phyloP scores from a whole-genome alignment of 2,329 filamentous ascomycete genomes.

The Scopulariopsis brevicaulis region DNA sequence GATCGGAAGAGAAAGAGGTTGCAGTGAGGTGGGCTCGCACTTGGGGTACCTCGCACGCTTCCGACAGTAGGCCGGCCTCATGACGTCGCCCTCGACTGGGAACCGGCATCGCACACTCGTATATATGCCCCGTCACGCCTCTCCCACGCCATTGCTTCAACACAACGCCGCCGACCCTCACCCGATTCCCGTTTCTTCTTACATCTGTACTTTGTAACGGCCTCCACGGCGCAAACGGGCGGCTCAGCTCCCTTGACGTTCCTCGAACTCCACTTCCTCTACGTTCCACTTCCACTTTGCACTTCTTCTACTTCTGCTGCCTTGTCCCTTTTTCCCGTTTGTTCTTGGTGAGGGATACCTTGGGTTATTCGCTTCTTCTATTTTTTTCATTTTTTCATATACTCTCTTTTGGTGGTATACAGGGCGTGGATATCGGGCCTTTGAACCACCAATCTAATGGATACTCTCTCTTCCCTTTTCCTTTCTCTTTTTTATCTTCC shows the following conservation, averaged over 20 bases:
- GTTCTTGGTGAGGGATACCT: background rate
- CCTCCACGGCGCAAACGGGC: background rate
- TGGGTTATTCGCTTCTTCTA: background rate
- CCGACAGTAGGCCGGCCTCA: no score
- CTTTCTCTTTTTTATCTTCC: background rate
- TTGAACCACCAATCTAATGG: background rate
- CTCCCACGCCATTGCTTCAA: background rate
- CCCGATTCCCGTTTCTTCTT: background rate
- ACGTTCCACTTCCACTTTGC: background rate
- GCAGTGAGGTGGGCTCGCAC: conserved; percentile 21
- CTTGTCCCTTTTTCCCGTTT: background rate
- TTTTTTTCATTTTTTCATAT: background rate
- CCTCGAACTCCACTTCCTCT: no score
- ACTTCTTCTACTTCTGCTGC: background rate
- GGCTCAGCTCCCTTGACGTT: background rate
- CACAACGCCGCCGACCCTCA: background rate
- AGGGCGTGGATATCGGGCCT: background rate
- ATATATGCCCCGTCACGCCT: background rate
- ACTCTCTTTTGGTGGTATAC: background rate
- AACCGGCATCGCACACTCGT: background rate
- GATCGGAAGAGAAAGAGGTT: conserved; percentile 52
- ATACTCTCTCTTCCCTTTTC: background rate
- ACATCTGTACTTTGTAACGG: background rate
- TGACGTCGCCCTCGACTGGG: no score
- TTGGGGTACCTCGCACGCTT: background rate